phyloP scores from a whole-genome alignment of 2,329 filamentous ascomycete species.

The Clonostachys byssicola region DNA sequence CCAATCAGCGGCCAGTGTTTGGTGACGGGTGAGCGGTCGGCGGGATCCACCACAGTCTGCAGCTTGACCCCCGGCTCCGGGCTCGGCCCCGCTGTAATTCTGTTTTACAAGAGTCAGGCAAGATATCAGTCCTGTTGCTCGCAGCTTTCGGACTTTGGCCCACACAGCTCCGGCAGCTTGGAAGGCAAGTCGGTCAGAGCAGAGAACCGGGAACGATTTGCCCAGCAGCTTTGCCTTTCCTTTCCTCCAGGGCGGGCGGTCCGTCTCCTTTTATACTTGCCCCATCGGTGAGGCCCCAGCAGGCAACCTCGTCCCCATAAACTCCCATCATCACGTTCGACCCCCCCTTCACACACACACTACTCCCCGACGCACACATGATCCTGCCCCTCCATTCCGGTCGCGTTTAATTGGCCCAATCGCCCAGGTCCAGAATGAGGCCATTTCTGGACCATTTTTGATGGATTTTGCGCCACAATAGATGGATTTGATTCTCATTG shows the following conservation, averaged over 20 bases:
- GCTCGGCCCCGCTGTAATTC: no score
- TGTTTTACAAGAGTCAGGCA: no score
- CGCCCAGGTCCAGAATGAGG: background rate
- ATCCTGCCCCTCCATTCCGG: conserved; percentile 1
- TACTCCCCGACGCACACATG: background rate
- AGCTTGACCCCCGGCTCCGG: no score
- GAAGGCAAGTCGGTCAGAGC: background rate
- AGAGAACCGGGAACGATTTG: background rate
- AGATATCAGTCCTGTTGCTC: no score
- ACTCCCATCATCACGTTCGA: no score
- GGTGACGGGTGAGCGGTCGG: no score
- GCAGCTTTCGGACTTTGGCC: conserved; percentile 3
- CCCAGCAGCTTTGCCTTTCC: background rate
- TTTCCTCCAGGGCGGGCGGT: background rate
- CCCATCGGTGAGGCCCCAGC: background rate
- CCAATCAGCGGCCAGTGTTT: no score
- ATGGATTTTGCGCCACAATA: background rate
- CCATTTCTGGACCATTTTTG: background rate
- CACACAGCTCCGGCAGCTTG: conserved; percentile 3
- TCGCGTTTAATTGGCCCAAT: background rate
- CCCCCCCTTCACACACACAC: no score
- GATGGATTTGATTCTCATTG: background rate
- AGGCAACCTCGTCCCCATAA: no score
- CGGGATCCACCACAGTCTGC: no score
- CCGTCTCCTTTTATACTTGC: conserved; percentile 5